Evolutionary conservation across 805 yeast genomes (phyloP).

Genomic region (Saturnispora zaruensis): DNA sequence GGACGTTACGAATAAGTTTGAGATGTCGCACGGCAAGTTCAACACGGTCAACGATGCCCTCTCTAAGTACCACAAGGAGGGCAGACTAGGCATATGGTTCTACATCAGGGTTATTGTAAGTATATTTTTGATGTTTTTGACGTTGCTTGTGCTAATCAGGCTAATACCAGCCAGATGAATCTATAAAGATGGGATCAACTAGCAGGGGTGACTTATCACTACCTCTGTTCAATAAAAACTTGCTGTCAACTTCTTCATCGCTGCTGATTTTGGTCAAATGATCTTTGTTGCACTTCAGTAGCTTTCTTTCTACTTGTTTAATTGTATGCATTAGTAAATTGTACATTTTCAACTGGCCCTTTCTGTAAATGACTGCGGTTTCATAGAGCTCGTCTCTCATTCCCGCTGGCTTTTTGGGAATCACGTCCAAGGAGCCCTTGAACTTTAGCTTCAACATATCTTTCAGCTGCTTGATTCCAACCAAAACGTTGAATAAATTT

Average conservation of each 20-base stretch:
- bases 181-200: conserved; percentile 1
- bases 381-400: conserved; percentile 11
- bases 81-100: conserved; percentile 28
- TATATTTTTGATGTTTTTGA: conserved; percentile 21
- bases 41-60: conserved; percentile 23
- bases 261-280: conserved; percentile 21
- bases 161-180: conserved; percentile 27
- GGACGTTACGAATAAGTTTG: conserved; percentile 29
- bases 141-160: conserved; percentile 23
- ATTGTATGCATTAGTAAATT: conserved; percentile 31
- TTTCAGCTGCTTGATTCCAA: conserved; percentile 50
- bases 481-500: conserved; percentile 47
- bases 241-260: neutral
- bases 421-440: conserved; percentile 17
- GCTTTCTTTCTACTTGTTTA: conserved; percentile 35
- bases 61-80: conserved; percentile 26
- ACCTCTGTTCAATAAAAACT: neutral
- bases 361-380: conserved; percentile 30
- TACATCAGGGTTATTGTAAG: conserved; percentile 22
- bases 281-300: conserved; percentile 28
- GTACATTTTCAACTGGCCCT: conserved; percentile 35
- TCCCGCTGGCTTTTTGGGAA: conserved; percentile 6
- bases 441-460: conserved; percentile 45
- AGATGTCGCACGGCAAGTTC: conserved; percentile 24
- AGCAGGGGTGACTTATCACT: conserved; percentile 2